Percentiles rank a stretch among this genome's conserved stretches.
These are phyloP conservation scores for Neonectria faginata DNA, from an alignment of 2,329 filamentous ascomycete species.

Conservation along the genomic window DNA sequence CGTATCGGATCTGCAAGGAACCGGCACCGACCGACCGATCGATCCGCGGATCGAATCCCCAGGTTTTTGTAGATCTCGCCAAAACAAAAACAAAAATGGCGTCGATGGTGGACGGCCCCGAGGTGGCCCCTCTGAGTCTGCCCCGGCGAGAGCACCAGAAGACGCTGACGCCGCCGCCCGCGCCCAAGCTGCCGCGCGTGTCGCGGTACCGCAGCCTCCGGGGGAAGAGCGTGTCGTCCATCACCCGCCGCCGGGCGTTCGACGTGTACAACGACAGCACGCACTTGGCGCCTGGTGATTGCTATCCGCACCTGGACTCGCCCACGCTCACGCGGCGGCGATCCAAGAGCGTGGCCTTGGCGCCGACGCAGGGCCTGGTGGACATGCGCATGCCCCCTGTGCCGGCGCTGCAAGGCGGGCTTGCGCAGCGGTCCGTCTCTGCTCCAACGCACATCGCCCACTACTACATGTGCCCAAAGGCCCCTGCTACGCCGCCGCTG, in stretches of 20 bases:
- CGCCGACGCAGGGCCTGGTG: not conserved
- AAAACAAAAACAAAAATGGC: conserved; percentile 11
- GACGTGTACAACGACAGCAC: conserved; percentile 44
- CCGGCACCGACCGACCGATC: conserved; percentile 3
- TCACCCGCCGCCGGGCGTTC: conserved; percentile 41
- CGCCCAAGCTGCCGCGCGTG: conserved; percentile 18
- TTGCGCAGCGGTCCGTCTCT: not conserved
- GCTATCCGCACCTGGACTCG: conserved; percentile 43
- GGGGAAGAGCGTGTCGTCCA: conserved; percentile 51
- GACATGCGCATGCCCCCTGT: not conserved
- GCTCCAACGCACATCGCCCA: not conserved
- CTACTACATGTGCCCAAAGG: not conserved
- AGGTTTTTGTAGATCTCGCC: not conserved
- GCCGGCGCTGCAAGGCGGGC: not conserved
- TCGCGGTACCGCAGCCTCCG: conserved; percentile 51
- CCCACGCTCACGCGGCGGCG: conserved; percentile 38
- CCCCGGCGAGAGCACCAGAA: conserved; percentile 29
- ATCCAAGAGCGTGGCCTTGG: conserved; percentile 44
- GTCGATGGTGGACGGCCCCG: conserved; percentile 25
- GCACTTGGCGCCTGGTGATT: conserved; percentile 35
- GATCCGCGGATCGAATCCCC: conserved; percentile 8
- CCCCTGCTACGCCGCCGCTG: too few relatives aligned
- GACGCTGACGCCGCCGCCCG: conserved; percentile 36
- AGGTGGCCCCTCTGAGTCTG: conserved; percentile 21
- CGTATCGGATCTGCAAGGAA: conserved; percentile 30